Evolutionary conservation across 306 rosid species (phyloP), one percentile per base, ranked within the genome.

Genomic region (Cicer arietinum): DNA sequence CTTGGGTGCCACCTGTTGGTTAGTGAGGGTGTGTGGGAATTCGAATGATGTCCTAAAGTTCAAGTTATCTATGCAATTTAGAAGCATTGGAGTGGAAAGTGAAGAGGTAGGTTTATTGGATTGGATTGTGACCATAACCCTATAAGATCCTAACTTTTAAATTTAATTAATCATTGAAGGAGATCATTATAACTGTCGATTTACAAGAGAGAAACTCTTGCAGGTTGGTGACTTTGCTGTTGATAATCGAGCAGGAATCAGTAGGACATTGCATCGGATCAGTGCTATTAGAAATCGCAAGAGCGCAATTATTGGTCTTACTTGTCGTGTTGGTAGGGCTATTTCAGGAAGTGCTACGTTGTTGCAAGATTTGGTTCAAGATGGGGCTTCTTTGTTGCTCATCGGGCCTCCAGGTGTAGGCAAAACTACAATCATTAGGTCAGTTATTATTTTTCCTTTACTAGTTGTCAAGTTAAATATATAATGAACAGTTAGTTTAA

Each of bases 351-450:
- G 88, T 86, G 97, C 94, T 53, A 82, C 77, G 79, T 85, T 94
- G 84, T 85, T 94, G 85, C 85, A 77, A 77, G 97, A 90, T 85
- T 88, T 94, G 88, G 89, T 91, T 82, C 89, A 90, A 78, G 94
- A 90, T n/a, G 97, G 97, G 25, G 78, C 91, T 81, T 94, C 98
- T 73, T 84, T 94, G 86, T 84, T 91, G 85, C 91, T 94, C 64
- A 94, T 91, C 81, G 98, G 97, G 18, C 98, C 98, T 81, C 98
- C 97, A 11, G 98, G 98, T 57, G 97, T 91, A 18, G 97, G 97
- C 75, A 94, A 94, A 86, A 91, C 98, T 76, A 94, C 98, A 41
- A 91, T 94, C 71, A 91, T 94, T 75, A 84, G 98, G 98, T 88
- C 51, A 39, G 89, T 80, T 41, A 78, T 66, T 77, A 7, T 70